Percentiles rank a stretch among this genome's conserved stretches.
Evolutionary conservation across 1,284 basidiomycete genomes (phyloP).

Genomic region (Cutaneotrichosporon mucoides): DNA sequence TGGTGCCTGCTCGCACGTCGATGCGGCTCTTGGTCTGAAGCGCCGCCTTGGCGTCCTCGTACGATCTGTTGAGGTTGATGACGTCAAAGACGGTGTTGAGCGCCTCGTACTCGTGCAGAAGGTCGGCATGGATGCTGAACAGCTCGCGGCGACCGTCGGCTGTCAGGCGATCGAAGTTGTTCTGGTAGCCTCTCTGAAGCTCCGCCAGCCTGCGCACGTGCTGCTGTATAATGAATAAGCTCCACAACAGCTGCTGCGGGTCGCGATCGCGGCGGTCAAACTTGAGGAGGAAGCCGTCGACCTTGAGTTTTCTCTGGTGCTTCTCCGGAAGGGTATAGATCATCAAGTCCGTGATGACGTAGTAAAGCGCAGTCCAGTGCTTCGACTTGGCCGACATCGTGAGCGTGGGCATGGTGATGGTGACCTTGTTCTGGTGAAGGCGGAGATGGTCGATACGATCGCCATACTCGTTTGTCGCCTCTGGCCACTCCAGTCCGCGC

Average conservation of each 20-base stretch:
- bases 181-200: constrained; percentile 58
- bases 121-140: constrained; percentile 66
- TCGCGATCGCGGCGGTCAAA: constrained; percentile 83
- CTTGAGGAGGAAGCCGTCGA: constrained; percentile 80
- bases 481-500: constrained; percentile 56
- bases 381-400: constrained; percentile 81
- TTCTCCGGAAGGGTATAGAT: constrained; percentile 84
- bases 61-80: constrained; percentile 67
- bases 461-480: constrained; percentile 44
- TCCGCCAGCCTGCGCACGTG: constrained; percentile 61
- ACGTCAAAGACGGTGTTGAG: constrained; percentile 85
- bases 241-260: constrained; percentile 58
- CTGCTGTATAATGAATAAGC: constrained; percentile 70
- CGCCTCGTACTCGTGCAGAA: constrained; percentile 70
- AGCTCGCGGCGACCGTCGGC: constrained; percentile 57
- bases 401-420: constrained; percentile 76
- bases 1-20: constrained; percentile 75
- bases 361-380: constrained; percentile 83
- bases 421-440: constrained; percentile 77
- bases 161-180: constrained; percentile 54
- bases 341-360: constrained; percentile 79
- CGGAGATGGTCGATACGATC: constrained; percentile 63
- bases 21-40: constrained; percentile 74
- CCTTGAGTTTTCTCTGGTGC: constrained; percentile 66
- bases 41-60: constrained; percentile 65